These are phyloP conservation scores for Aegle marmelos DNA, from an alignment of 345 rosid species.

Conservation along the genomic window DNA sequence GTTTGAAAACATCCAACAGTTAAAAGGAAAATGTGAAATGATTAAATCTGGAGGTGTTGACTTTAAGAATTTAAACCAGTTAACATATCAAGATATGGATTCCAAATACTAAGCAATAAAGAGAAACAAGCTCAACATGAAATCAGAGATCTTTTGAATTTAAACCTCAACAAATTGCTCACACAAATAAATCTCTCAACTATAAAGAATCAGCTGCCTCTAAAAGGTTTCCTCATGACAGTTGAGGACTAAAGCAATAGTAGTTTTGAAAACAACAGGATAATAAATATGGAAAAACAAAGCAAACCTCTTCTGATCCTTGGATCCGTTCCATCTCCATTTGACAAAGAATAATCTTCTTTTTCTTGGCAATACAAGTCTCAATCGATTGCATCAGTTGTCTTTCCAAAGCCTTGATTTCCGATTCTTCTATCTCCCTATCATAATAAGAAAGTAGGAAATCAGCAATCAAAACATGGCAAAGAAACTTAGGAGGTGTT, in stretches of 20 bases:
- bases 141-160: not conserved
- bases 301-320: constrained; percentile 80
- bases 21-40: not conserved
- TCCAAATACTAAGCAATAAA: not conserved
- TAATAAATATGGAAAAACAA: constrained; percentile 16
- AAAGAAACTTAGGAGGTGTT: not conserved
- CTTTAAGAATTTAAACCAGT: constrained; percentile 1
- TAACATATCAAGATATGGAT: not conserved
- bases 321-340: constrained; percentile 89
- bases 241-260: not conserved
- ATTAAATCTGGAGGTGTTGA: not conserved
- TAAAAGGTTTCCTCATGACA: not conserved
- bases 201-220: not conserved
- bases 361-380: constrained; percentile 83
- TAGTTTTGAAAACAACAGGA: constrained; percentile 3
- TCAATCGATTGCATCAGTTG: constrained; percentile 96
- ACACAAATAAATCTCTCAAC: not conserved
- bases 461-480: constrained; percentile 3
- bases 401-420: constrained; percentile 84
- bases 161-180: not conserved
- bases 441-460: constrained; percentile 8
- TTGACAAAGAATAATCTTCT: constrained; percentile 80
- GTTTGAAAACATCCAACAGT: not conserved
- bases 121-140: not conserved
- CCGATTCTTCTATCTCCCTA: constrained; percentile 93